Conservation (phyloP, 2,329 filamentous ascomycete species). For the Capronia coronata region DNA sequence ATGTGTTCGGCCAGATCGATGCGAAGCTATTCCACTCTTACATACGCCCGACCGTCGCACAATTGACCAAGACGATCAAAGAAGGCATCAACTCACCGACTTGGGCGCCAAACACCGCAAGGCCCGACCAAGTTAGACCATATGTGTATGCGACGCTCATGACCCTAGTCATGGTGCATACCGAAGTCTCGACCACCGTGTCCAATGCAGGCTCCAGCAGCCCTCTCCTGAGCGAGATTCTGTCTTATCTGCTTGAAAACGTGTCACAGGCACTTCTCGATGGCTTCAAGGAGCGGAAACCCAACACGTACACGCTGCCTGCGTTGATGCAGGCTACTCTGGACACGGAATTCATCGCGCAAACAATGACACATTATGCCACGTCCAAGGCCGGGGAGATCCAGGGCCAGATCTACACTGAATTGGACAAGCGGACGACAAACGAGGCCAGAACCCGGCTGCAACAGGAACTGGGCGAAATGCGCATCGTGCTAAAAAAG, state of each 20-base stretch:
- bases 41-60: slow-evolving; percentile 66
- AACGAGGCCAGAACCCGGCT: slow-evolving; percentile 72
- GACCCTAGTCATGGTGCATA: slow-evolving; percentile 81
- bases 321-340: slow-evolving; percentile 94
- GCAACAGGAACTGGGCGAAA: slow-evolving; percentile 81
- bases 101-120: slow-evolving; percentile 59
- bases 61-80: slow-evolving; percentile 63
- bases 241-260: slow-evolving; percentile 81
- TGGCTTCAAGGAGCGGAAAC: slow-evolving; percentile 61
- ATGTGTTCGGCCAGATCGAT: slow-evolving; percentile 87
- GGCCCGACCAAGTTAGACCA: slow-evolving; percentile 68
- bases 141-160: slow-evolving; percentile 89
- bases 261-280: slow-evolving; percentile 72
- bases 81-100: slow-evolving; percentile 62
- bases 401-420: slow-evolving; percentile 86
- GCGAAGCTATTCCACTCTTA: slow-evolving; percentile 87
- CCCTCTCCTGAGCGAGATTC: slow-evolving; percentile 68
- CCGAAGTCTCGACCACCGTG: slow-evolving; percentile 73
- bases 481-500: slow-evolving; percentile 79
- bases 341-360: slow-evolving; percentile 92
- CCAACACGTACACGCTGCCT: slow-evolving; percentile 60
- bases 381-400: slow-evolving; percentile 73
- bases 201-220: slow-evolving; percentile 58
- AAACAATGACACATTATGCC: slow-evolving; percentile 85
- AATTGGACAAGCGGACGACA: slow-evolving; percentile 81